These are phyloP conservation scores for Curvularia lunata DNA, from an alignment of 2,329 filamentous ascomycete species.

Conservation along the genomic window DNA sequence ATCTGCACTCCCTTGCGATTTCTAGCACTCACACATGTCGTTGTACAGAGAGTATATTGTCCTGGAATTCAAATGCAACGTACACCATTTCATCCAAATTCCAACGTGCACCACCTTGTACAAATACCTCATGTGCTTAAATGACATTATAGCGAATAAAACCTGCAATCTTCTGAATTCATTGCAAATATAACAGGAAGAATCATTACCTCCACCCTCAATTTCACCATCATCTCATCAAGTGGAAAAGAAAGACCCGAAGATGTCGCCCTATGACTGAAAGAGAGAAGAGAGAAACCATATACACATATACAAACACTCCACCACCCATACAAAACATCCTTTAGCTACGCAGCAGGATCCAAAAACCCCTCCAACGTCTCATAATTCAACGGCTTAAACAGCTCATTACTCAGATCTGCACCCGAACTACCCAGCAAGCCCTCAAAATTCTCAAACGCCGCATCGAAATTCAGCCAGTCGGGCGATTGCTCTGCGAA, in stretches of 20 bases:
- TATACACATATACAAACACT: background rate
- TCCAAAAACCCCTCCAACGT: conserved; percentile 43
- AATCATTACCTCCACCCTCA: background rate
- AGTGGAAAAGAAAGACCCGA: background rate
- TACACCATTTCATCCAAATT: too few species aligned
- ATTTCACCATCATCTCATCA: background rate
- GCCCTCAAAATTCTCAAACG: conserved; percentile 51
- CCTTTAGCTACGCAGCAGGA: conserved; percentile 22
- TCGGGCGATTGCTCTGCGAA: conserved; percentile 47
- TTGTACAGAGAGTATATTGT: too few species aligned
- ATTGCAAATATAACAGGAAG: background rate
- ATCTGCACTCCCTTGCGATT: too few species aligned
- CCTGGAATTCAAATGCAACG: too few species aligned
- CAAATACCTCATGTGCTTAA: background rate
- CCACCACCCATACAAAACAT: too few species aligned
- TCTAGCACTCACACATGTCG: too few species aligned
- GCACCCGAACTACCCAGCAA: conserved; percentile 48
- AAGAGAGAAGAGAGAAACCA: background rate
- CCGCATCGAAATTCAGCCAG: conserved; percentile 50
- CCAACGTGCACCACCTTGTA: background rate
- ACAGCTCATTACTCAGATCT: conserved; percentile 49
- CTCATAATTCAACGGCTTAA: conserved; percentile 47
- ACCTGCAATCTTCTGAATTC: background rate
- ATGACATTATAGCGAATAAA: background rate
- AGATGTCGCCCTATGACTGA: background rate